phyloP scores from a whole-genome alignment of 1,284 basidiomycete genomes.

The Tetrapyrgos nigripes region DNA sequence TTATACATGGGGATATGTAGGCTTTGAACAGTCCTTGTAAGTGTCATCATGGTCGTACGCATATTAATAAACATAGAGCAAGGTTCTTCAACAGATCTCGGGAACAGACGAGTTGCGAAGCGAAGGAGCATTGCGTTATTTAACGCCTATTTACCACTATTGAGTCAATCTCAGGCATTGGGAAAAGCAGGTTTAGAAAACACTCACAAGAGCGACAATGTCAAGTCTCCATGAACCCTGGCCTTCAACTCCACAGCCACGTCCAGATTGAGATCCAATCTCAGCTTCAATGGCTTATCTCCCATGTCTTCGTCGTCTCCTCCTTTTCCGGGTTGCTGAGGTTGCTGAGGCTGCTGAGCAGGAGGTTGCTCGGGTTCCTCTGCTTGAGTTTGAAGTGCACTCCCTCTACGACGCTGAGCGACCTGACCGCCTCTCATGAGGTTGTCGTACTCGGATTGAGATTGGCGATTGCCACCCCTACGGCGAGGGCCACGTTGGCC shows the following conservation, averaged over 20 bases:
- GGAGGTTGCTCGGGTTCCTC: background rate
- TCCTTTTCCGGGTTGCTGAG: background rate
- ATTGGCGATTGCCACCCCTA: background rate
- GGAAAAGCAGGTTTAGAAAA: background rate
- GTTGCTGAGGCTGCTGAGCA: background rate
- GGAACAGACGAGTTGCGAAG: too few relatives aligned
- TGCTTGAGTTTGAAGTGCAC: constrained; percentile 6
- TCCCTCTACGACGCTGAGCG: constrained; percentile 14
- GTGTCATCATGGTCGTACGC: too few relatives aligned
- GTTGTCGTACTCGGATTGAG: background rate
- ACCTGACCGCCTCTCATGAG: constrained; percentile 2
- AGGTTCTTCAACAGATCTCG: too few relatives aligned
- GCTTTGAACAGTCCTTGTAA: too few relatives aligned
- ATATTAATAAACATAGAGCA: too few relatives aligned
- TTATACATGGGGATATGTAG: too few relatives aligned
- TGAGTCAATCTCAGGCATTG: background rate
- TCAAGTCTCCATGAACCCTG: constrained; percentile 17
- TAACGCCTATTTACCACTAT: background rate
- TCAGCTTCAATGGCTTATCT: constrained; percentile 15
- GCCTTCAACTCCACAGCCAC: constrained; percentile 18
- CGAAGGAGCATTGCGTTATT: background rate
- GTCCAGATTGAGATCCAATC: constrained; percentile 17
- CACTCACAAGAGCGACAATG: constrained; percentile 14
- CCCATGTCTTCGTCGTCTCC: constrained; percentile 9
- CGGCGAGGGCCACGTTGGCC: constrained; percentile 6